Evolutionary conservation across 441 rosid species (phyloP).

Genomic region (Pelargonium myrrhifolium): DNA sequence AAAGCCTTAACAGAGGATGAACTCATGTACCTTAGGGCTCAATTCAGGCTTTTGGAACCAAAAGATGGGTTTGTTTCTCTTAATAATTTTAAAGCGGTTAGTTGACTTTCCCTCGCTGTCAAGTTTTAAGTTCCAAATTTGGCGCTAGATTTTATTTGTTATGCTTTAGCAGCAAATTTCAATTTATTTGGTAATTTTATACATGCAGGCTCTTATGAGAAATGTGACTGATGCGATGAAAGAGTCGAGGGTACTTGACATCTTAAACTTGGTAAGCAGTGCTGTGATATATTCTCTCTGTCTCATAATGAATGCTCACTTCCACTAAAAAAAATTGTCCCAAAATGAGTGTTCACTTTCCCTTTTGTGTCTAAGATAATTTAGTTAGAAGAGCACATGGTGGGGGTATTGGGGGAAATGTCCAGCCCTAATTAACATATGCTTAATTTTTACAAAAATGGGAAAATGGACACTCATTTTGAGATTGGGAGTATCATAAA

Average conservation of each 20-base stretch:
- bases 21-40: slow-evolving; percentile 51
- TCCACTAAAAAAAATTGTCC: no score
- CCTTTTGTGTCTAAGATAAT: no score
- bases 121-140: not conserved
- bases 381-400: no score
- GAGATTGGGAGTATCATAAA: not conserved
- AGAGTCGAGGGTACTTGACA: slow-evolving; percentile 69
- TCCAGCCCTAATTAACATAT: no score
- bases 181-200: slow-evolving; percentile 20
- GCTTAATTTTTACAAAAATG: no score
- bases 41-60: slow-evolving; percentile 68
- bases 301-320: no score
- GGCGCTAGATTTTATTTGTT: not conserved
- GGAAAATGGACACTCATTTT: no score
- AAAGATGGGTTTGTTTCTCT: slow-evolving; percentile 49
- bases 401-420: no score
- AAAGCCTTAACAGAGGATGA: slow-evolving; percentile 67
- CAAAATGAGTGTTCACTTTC: no score
- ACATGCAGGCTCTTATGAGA: slow-evolving; percentile 62
- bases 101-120: slow-evolving; percentile 4
- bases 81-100: slow-evolving; percentile 60
- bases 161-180: slow-evolving; percentile 8
- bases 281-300: not conserved
- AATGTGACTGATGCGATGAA: slow-evolving; percentile 86
- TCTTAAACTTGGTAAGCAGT: slow-evolving; percentile 70